Evolutionary conservation across 2,329 filamentous ascomycete species (phyloP).

Genomic region (Fusarium sp.): DNA sequence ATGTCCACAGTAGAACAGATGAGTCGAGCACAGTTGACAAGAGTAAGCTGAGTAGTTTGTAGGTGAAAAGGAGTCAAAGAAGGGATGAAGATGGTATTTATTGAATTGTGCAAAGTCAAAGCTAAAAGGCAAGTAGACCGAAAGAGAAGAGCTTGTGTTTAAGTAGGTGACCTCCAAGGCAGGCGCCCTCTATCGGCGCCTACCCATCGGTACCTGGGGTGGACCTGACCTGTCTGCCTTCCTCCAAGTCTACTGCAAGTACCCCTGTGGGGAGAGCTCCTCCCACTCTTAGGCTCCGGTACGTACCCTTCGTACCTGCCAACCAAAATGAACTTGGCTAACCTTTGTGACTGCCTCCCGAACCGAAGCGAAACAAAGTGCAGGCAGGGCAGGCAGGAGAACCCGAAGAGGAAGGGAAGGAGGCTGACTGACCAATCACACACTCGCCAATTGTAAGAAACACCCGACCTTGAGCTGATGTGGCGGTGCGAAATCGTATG

Average conservation of each 20-base stretch:
- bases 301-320: too few relatives aligned
- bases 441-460: slow-evolving; percentile 45
- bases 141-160: slow-evolving; percentile 29
- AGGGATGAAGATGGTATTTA: slow-evolving; percentile 12
- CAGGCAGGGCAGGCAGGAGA: slow-evolving; percentile 36
- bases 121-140: slow-evolving; percentile 1
- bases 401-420: slow-evolving; percentile 35
- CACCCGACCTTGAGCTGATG: slow-evolving; percentile 48
- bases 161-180: slow-evolving; percentile 22
- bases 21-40: slow-evolving; percentile 7
- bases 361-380: slow-evolving; percentile 22
- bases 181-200: slow-evolving; percentile 8
- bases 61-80: slow-evolving; percentile 2
- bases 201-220: slow-evolving; percentile 34
- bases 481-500: slow-evolving; percentile 52
- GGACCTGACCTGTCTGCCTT: slow-evolving; percentile 21
- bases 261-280: slow-evolving; percentile 11
- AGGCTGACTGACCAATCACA: slow-evolving; percentile 33
- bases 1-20: neutral
- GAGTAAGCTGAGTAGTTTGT: slow-evolving; percentile 1
- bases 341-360: slow-evolving; percentile 15
- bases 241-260: slow-evolving; percentile 17
- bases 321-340: slow-evolving; percentile 18
- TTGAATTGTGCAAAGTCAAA: slow-evolving; percentile 11
- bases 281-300: neutral